Percentiles rank a stretch among this genome's conserved stretches.
Evolutionary conservation across 1,284 basidiomycete genomes (phyloP).

Genomic region (Ceratobasidium sp.): DNA sequence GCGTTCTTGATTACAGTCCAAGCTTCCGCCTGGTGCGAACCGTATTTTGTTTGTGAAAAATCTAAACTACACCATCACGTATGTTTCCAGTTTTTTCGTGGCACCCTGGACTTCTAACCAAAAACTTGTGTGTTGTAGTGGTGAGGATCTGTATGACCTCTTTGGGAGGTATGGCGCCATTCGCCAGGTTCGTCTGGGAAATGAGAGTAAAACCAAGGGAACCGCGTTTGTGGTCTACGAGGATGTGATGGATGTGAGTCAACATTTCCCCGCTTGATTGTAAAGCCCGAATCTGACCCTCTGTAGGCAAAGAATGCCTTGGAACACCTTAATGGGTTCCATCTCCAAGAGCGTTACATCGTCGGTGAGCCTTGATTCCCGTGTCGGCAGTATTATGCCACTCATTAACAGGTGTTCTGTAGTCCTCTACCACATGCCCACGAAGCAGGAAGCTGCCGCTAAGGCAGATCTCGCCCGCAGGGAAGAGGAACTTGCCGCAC

Average conservation of each 20-base stretch:
- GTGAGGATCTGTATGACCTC: constrained; percentile 95
- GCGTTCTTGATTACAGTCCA: constrained; percentile 64
- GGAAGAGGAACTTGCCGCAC: constrained; percentile 89
- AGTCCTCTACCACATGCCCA: constrained; percentile 98
- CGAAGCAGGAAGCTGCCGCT: constrained; percentile 91
- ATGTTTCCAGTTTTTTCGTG: constrained; percentile 11
- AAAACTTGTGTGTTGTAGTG: constrained; percentile 56
- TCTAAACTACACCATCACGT: constrained; percentile 91
- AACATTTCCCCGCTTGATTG: constrained; percentile 16
- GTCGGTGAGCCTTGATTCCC: constrained; percentile 64
- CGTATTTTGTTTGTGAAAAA: constrained; percentile 91
- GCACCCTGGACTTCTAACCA: not conserved
- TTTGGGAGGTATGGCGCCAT: constrained; percentile 98
- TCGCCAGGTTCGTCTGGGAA: constrained; percentile 94
- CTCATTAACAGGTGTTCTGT: constrained; percentile 27
- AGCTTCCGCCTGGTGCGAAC: constrained; percentile 86
- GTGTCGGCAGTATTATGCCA: constrained; percentile 12
- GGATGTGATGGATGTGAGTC: constrained; percentile 87
- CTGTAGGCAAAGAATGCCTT: constrained; percentile 92
- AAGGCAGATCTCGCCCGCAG: constrained; percentile 93
- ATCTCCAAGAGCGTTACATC: constrained; percentile 97
- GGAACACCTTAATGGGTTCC: constrained; percentile 97
- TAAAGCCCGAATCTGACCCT: constrained; percentile 49
- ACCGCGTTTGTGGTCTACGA: constrained; percentile 96
- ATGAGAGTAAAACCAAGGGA: constrained; percentile 91